A percentile compares a stretch with the other conserved stretches of the same genome.
These are phyloP conservation scores for Cicer cuneatum DNA, from an alignment of 306 rosid genomes.

Conservation along the genomic window DNA sequence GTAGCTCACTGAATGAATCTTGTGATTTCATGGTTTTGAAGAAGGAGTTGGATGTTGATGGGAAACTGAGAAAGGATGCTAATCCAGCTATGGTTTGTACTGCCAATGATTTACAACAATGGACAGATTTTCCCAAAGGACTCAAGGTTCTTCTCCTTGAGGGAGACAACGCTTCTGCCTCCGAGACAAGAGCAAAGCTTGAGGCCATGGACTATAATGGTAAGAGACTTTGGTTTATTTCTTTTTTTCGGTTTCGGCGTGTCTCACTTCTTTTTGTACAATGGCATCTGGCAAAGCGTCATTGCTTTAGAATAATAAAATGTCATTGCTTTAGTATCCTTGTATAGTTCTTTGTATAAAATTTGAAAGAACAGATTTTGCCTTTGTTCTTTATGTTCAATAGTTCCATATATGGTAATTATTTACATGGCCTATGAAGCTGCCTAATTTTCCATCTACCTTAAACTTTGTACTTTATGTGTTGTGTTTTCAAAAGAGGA, in stretches of 20 bases:
- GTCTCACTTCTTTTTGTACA: conserved; percentile 19
- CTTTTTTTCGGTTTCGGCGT: conserved; percentile 2
- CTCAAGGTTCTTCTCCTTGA: conserved; percentile 90
- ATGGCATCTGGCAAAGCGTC: conserved; percentile 44
- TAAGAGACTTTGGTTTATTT: conserved; percentile 41
- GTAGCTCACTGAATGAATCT: conserved; percentile 45
- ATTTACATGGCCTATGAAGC: conserved; percentile 30
- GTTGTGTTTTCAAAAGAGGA: conserved; percentile 17
- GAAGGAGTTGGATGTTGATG: conserved; percentile 50
- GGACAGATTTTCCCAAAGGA: conserved; percentile 93
- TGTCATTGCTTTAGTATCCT: conserved; percentile 36
- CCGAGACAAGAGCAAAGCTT: conserved; percentile 77
- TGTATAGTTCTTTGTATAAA: conserved; percentile 24
- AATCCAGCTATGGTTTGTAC: conserved; percentile 97
- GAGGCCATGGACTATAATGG: conserved; percentile 92
- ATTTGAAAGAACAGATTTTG: background rate
- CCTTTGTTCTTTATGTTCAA: background rate
- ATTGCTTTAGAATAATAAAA: conserved; percentile 31
- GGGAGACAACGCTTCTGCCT: conserved; percentile 67
- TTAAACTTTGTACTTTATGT: conserved; percentile 23
- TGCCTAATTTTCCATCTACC: conserved; percentile 9
- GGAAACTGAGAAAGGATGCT: conserved; percentile 85
- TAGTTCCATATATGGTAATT: conserved; percentile 28
- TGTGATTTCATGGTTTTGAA: conserved; percentile 48
- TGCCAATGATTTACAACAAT: conserved; percentile 80